Percentiles rank a stretch among this genome's conserved stretches.
phyloP scores from a whole-genome alignment of 768 basidiomycete species.

The Pluteus cervinus region DNA sequence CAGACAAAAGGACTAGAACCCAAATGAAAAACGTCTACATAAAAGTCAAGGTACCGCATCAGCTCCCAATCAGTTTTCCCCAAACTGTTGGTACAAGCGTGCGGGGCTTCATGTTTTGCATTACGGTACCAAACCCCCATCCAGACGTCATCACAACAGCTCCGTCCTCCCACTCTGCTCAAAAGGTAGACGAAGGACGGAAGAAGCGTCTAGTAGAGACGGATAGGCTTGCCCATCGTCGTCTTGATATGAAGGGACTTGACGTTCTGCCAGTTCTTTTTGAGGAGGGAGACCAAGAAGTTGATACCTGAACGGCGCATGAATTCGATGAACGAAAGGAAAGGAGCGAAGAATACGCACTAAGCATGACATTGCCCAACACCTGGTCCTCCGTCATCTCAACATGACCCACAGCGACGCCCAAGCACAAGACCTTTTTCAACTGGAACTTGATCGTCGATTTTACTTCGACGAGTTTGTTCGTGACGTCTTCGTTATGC shows the following conservation, averaged over 20 bases:
- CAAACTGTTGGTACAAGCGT: slow-evolving; percentile 96
- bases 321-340: neutral
- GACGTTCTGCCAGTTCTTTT: slow-evolving; percentile 99
- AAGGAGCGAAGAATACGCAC: slow-evolving; percentile 34
- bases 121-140: slow-evolving; percentile 36
- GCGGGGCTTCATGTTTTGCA: slow-evolving; percentile 96
- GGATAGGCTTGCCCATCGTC: slow-evolving; percentile 98
- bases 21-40: too few relatives aligned
- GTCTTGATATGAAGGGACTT: slow-evolving; percentile 98
- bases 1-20: too few relatives aligned
- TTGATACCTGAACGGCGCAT: slow-evolving; percentile 84
- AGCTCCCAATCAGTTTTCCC: slow-evolving; percentile 87
- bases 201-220: slow-evolving; percentile 67
- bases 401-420: slow-evolving; percentile 97
- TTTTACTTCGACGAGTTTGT: slow-evolving; percentile 92
- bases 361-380: slow-evolving; percentile 95
- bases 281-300: slow-evolving; percentile 98
- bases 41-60: slow-evolving; percentile 44
- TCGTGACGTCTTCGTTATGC: slow-evolving; percentile 81
- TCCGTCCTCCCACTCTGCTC: neutral
- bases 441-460: slow-evolving; percentile 99
- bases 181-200: too few relatives aligned
- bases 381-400: slow-evolving; percentile 98
- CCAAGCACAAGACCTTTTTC: slow-evolving; percentile 98
- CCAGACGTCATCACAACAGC: slow-evolving; percentile 4